These are phyloP conservation scores for Pistacia atlantica DNA, from an alignment of 345 rosid species.

Conservation along the genomic window DNA sequence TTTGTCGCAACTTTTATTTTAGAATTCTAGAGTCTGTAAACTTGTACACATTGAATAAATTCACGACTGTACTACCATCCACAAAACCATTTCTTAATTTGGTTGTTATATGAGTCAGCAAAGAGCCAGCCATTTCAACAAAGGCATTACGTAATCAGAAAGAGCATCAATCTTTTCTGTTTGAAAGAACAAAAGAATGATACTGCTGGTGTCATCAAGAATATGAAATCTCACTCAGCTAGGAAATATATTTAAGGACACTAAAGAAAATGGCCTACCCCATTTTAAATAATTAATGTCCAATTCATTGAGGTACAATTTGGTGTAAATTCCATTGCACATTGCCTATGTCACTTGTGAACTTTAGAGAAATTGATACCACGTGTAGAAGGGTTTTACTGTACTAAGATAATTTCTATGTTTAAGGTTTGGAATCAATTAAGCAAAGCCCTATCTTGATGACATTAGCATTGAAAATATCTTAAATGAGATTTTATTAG, in stretches of 20 bases:
- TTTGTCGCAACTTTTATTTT: too few species aligned
- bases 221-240: slow-evolving; percentile 16
- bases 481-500: too few species aligned
- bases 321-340: neutral
- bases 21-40: too few species aligned
- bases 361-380: too few species aligned
- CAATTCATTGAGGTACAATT: neutral
- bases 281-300: too few species aligned
- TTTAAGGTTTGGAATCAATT: too few species aligned
- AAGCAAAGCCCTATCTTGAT: too few species aligned
- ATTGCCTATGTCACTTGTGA: neutral
- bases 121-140: neutral
- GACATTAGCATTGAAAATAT: too few species aligned
- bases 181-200: slow-evolving; percentile 25
- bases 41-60: too few species aligned
- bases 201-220: slow-evolving; percentile 24
- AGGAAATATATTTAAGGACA: neutral
- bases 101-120: slow-evolving; percentile 10
- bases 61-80: too few species aligned
- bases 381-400: too few species aligned
- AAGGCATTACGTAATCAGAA: slow-evolving; percentile 12
- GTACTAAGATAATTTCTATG: neutral
- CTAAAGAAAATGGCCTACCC: neutral
- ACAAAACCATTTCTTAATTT: neutral
- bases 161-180: slow-evolving; percentile 9